Evolutionary conservation across 805 yeast genomes (phyloP).

Genomic region (Schwanniomyces pseudopolymorphus): DNA sequence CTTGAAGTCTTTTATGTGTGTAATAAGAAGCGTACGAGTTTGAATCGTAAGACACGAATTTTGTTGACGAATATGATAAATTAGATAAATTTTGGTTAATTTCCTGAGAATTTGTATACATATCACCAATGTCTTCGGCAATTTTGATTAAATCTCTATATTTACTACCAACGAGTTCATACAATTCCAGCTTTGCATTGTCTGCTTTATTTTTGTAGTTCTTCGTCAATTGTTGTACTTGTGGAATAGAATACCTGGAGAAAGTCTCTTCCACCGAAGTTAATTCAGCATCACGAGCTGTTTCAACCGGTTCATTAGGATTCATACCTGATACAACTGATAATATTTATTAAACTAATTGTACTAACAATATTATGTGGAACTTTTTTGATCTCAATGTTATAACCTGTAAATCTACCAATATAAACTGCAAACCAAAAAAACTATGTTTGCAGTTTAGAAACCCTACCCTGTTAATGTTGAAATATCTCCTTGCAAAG

Average conservation of each 20-base stretch:
- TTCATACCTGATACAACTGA: not conserved
- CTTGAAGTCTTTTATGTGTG: conserved; percentile 11
- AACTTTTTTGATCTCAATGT: not conserved
- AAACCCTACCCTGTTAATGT: too few relatives aligned
- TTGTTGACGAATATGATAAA: conserved; percentile 30
- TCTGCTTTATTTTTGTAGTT: conserved; percentile 27
- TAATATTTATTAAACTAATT: not conserved
- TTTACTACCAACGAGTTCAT: conserved; percentile 37
- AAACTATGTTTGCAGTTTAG: too few relatives aligned
- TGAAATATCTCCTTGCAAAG: too few relatives aligned
- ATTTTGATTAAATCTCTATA: conserved; percentile 44
- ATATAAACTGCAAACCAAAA: not conserved
- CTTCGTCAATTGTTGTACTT: conserved; percentile 28
- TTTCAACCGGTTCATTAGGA: not conserved
- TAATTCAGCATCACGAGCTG: not conserved
- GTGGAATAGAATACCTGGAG: conserved; percentile 27
- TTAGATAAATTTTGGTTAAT: conserved; percentile 26
- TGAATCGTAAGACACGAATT: conserved; percentile 25
- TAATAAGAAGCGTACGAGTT: conserved; percentile 20
- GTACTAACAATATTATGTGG: not conserved
- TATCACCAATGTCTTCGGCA: conserved; percentile 41
- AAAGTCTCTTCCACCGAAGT: conserved; percentile 30
- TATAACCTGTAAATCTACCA: not conserved
- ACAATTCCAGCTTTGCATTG: conserved; percentile 32
- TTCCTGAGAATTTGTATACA: conserved; percentile 21